phyloP scores from a whole-genome alignment of 345 rosid species.

The Ailanthus altissimus region DNA sequence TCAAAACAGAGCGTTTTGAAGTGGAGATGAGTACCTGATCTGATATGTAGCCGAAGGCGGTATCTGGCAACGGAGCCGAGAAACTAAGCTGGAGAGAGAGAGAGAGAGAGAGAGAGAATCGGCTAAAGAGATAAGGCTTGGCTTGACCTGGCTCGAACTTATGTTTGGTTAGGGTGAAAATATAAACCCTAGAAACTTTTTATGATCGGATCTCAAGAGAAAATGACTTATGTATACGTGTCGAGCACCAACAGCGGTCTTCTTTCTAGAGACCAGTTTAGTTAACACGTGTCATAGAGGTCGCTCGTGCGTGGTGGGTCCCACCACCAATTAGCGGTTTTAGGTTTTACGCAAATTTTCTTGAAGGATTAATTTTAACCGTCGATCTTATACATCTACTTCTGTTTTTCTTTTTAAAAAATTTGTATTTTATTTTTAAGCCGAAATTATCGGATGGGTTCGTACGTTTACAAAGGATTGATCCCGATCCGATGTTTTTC shows the following conservation, averaged over 20 bases:
- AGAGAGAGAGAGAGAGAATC: not conserved
- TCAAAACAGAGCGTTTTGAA: not conserved
- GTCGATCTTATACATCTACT: not conserved
- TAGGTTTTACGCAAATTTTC: not conserved
- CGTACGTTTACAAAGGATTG: no score
- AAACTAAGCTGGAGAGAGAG: not conserved
- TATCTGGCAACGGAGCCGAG: not conserved
- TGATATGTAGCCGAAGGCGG: not conserved
- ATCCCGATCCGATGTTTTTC: no score
- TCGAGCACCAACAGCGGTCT: not conserved
- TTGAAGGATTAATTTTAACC: not conserved
- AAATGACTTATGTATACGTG: not conserved
- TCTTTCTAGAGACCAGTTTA: not conserved
- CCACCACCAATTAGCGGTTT: not conserved
- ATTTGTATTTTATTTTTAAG: no score
- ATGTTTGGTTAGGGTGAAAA: not conserved
- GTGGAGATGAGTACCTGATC: not conserved
- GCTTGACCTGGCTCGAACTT: conserved; percentile 7
- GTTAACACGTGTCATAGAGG: not conserved
- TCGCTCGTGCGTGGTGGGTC: not conserved
- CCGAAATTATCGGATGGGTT: no score
- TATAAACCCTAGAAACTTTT: conserved; percentile 17
- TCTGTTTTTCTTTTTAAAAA: no score
- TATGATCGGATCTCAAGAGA: not conserved
- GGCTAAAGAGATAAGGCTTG: not conserved